Evolutionary conservation across 306 rosid genomes (phyloP).

Genomic region (Cucurbita pepo): DNA sequence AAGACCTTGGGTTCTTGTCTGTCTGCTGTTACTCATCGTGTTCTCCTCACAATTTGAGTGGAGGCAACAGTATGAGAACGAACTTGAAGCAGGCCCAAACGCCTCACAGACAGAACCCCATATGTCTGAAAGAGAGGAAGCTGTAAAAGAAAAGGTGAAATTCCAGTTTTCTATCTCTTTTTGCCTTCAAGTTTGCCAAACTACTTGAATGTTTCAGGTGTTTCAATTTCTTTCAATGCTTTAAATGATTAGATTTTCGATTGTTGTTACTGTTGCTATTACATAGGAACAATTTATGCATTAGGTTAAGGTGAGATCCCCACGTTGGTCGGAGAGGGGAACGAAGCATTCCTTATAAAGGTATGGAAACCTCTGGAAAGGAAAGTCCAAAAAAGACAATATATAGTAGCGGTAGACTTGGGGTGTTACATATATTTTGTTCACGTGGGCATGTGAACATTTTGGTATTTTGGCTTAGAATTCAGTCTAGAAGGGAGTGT

Average conservation of each 20-base stretch:
- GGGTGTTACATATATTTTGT: too few relatives aligned
- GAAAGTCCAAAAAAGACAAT: too few relatives aligned
- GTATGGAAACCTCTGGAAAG: too few relatives aligned
- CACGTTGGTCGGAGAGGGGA: too few relatives aligned
- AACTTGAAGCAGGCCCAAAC: conserved; percentile 22
- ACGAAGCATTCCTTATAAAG: too few relatives aligned
- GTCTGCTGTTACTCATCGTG: conserved; percentile 36
- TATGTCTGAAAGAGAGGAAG: conserved; percentile 34
- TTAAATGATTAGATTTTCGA: neutral
- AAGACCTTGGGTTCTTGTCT: conserved; percentile 43
- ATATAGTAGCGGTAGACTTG: too few relatives aligned
- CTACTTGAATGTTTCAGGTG: neutral
- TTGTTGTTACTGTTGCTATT: neutral
- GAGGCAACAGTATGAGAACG: conserved; percentile 43
- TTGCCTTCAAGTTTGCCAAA: neutral
- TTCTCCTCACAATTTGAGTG: conserved; percentile 54
- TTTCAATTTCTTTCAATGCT: neutral
- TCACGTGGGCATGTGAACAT: too few relatives aligned
- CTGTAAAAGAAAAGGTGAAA: conserved; percentile 40
- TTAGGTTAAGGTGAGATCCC: too few relatives aligned
- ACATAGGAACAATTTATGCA: neutral
- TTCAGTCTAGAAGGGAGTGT: neutral
- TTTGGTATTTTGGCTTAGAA: neutral
- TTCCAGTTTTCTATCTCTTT: neutral
- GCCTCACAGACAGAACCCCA: conserved; percentile 22